Conservation (phyloP, 257 asterid species). For the Solanum phureja region DNA sequence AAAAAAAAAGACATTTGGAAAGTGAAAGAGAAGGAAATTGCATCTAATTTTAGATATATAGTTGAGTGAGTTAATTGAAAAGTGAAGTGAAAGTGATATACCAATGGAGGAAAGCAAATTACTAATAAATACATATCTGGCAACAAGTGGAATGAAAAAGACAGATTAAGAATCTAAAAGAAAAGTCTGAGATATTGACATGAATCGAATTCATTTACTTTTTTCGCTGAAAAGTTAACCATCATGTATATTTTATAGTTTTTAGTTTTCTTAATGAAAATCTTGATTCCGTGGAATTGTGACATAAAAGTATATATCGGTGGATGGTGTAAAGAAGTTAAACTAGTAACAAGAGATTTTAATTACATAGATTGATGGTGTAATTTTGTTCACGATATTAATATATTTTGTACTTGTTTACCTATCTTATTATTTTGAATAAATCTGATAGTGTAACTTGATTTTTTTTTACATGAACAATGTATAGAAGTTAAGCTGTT, state of each 20-base stretch:
- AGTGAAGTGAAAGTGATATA: not conserved
- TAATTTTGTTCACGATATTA: not conserved
- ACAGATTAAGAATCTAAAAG: not conserved
- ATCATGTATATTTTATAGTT: not conserved
- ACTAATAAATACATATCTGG: not conserved
- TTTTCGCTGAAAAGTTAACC: not conserved
- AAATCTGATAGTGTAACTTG: not conserved
- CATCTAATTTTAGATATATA: not conserved
- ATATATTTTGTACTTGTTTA: not conserved
- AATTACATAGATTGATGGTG: not conserved
- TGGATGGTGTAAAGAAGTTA: not conserved
- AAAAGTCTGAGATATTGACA: not conserved
- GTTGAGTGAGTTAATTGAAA: not conserved
- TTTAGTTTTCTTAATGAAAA: not conserved
- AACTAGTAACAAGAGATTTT: not conserved
- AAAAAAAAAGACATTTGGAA: not conserved
- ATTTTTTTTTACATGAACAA: not conserved
- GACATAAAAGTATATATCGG: not conserved
- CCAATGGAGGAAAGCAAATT: too few relatives aligned
- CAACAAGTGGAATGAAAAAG: not conserved
- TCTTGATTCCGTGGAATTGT: not conserved
- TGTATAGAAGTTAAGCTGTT: not conserved
- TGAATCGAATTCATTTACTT: not conserved
- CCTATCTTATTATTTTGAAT: not conserved
- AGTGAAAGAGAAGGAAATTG: not conserved